These are phyloP conservation scores for Barnettozyma hawaiiensis DNA, from an alignment of 1,139 yeast genomes.

Conservation along the genomic window DNA sequence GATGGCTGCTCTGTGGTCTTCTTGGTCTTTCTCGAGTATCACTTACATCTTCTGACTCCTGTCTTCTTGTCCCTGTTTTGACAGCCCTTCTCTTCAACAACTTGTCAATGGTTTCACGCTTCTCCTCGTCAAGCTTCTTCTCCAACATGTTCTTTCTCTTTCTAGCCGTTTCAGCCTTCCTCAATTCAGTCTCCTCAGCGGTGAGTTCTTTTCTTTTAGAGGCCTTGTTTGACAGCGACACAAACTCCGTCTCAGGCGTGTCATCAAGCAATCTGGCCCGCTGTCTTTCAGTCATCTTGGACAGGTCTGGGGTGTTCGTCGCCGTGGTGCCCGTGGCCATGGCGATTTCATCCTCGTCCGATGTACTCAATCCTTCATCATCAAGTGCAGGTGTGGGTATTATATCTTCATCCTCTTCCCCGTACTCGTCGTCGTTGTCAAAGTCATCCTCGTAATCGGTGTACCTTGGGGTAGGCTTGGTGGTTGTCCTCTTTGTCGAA, in stretches of 20 bases:
- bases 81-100: constrained; percentile 78
- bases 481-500: not conserved
- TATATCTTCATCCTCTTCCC: constrained; percentile 14
- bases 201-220: constrained; percentile 50
- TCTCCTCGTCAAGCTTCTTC: constrained; percentile 84
- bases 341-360: constrained; percentile 26
- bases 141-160: constrained; percentile 82
- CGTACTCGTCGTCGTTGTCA: constrained; percentile 6
- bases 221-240: constrained; percentile 33
- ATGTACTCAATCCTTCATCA: constrained; percentile 22
- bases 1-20: constrained; percentile 39
- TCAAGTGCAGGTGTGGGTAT: constrained; percentile 25
- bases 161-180: constrained; percentile 85
- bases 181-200: constrained; percentile 76
- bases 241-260: constrained; percentile 15
- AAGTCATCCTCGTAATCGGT: constrained; percentile 9
- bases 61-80: constrained; percentile 34
- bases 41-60: constrained; percentile 35
- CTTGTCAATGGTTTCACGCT: constrained; percentile 83
- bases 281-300: constrained; percentile 61
- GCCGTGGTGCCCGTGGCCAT: no score
- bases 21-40: constrained; percentile 31
- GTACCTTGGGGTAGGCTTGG: not conserved
- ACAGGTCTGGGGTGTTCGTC: constrained; percentile 38
- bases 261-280: constrained; percentile 42